Evolutionary conservation across 2,329 filamentous ascomycete genomes (phyloP).

Genomic region (Colletotrichum eremochloae): DNA sequence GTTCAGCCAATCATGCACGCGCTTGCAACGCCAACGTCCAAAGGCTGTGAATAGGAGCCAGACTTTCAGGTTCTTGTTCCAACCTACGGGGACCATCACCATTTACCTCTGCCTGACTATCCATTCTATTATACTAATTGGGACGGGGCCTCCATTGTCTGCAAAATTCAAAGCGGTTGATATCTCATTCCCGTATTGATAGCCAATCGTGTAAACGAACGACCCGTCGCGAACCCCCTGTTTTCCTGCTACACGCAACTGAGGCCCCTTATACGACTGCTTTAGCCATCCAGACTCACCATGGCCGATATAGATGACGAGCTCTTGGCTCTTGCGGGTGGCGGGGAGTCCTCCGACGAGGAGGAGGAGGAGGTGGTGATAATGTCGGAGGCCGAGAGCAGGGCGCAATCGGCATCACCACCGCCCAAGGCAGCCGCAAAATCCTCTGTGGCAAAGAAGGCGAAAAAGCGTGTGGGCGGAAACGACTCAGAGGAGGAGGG

Average conservation of each 20-base stretch:
- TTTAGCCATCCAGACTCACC: constrained; percentile 45
- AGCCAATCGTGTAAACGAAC: constrained; percentile 13
- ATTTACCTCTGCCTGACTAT: neutral
- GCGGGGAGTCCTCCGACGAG: constrained; percentile 73
- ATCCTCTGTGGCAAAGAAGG: constrained; percentile 58
- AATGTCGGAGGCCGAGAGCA: constrained; percentile 65
- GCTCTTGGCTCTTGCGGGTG: constrained; percentile 91
- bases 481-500: constrained; percentile 83
- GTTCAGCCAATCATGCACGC: constrained; percentile 40
- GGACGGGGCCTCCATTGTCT: neutral
- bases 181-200: neutral
- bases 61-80: constrained; percentile 25
- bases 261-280: constrained; percentile 12
- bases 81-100: constrained; percentile 12
- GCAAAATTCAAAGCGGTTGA: too few relatives aligned
- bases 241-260: neutral
- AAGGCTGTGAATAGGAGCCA: constrained; percentile 39
- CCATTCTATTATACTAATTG: neutral
- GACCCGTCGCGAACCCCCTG: constrained; percentile 7
- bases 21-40: constrained; percentile 21
- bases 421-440: constrained; percentile 54
- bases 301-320: constrained; percentile 96
- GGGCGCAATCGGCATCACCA: constrained; percentile 68
- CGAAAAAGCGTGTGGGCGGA: constrained; percentile 65
- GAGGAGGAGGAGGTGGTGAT: constrained; percentile 67